A percentile compares a stretch with the other conserved stretches of the same genome.
phyloP scores from a whole-genome alignment of 768 basidiomycete species.

The Phlegmacium glaucopus region DNA sequence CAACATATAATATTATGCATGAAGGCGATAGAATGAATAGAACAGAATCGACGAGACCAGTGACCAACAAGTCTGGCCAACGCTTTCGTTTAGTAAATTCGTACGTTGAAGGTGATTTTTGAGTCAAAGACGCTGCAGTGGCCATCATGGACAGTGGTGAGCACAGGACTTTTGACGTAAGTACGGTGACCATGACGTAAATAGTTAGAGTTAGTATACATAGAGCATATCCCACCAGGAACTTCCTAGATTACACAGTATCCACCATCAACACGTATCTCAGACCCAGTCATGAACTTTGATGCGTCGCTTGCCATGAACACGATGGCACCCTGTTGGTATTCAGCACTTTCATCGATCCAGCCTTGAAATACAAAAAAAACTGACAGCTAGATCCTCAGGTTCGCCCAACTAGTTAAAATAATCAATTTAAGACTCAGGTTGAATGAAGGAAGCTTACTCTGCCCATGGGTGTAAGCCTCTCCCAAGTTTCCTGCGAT shows the following conservation, averaged over 20 bases:
- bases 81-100: slow-evolving; percentile 87
- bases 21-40: slow-evolving; percentile 63
- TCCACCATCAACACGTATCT: slow-evolving; percentile 85
- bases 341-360: slow-evolving; percentile 6
- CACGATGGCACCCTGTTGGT: slow-evolving; percentile 74
- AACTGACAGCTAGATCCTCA: slow-evolving; percentile 77
- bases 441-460: slow-evolving; percentile 35
- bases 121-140: slow-evolving; percentile 9
- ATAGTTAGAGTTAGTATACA: neutral
- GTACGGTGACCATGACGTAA: slow-evolving; percentile 7
- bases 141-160: slow-evolving; percentile 10
- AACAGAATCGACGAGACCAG: slow-evolving; percentile 73
- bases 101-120: slow-evolving; percentile 38
- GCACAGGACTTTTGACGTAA: neutral
- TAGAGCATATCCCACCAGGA: neutral
- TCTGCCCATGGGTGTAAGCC: slow-evolving; percentile 81
- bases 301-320: slow-evolving; percentile 90
- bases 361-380: neutral
- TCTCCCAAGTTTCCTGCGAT: slow-evolving; percentile 76
- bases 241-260: slow-evolving; percentile 64
- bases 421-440: slow-evolving; percentile 9
- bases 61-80: slow-evolving; percentile 79
- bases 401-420: slow-evolving; percentile 77
- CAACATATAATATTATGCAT: slow-evolving; percentile 67
- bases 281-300: slow-evolving; percentile 85